Conservation (phyloP, 1,284 basidiomycete species). For the Exsudoporus floridanus region DNA sequence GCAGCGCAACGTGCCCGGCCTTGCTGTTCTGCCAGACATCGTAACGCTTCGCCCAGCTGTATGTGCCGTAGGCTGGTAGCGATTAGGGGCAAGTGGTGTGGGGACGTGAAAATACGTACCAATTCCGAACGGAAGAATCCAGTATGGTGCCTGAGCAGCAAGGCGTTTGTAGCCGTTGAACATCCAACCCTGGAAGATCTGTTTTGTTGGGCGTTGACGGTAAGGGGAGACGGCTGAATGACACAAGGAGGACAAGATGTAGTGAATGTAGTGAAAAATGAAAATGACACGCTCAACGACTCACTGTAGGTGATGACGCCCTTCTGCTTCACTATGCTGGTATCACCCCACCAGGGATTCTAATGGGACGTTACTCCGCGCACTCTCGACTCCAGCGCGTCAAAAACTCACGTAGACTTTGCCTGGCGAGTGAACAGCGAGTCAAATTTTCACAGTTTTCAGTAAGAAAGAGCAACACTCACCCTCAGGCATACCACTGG, state of each 20-base stretch:
- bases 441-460: conserved; percentile 1
- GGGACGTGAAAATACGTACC: conserved; percentile 52
- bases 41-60: conserved; percentile 78
- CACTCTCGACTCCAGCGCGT: conserved; percentile 5
- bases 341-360: conserved; percentile 93
- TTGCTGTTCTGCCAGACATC: conserved; percentile 78
- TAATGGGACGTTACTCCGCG: conserved; percentile 36
- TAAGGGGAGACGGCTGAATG: conserved; percentile 76
- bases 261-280: not conserved
- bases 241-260: not conserved
- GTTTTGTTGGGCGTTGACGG: conserved; percentile 71
- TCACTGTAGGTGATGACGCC: conserved; percentile 81
- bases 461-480: conserved; percentile 31
- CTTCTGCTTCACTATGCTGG: conserved; percentile 67
- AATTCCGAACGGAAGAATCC: conserved; percentile 71
- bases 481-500: conserved; percentile 72
- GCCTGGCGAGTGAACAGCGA: conserved; percentile 32
- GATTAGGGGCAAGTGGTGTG: not conserved
- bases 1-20: conserved; percentile 67
- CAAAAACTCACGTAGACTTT: conserved; percentile 65
- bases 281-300: conserved; percentile 33
- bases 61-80: conserved; percentile 72
- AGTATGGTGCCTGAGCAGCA: conserved; percentile 76
- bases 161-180: conserved; percentile 88
- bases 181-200: conserved; percentile 73